A percentile compares a stretch with the other conserved stretches of the same genome.
These are phyloP conservation scores for Aspergillus mulundensis DNA, from an alignment of 495 filamentous ascomycete species.

Conservation along the genomic window DNA sequence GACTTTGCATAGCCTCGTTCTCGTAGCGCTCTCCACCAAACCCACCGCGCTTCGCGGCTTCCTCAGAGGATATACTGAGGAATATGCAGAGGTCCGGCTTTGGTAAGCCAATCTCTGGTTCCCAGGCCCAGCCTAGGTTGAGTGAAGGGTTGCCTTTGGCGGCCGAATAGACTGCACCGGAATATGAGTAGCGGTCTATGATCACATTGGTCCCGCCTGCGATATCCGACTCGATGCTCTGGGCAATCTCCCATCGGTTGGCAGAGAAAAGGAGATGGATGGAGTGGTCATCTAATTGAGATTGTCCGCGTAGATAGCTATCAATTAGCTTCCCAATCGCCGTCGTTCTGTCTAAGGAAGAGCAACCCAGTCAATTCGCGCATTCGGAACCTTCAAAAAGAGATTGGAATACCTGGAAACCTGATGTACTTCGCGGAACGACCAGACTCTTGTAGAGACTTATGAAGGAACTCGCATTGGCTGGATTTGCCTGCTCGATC, in stretches of 20 bases:
- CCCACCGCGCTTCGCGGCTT: slow-evolving; percentile 71
- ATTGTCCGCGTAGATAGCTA: slow-evolving; percentile 70
- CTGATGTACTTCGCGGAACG: slow-evolving; percentile 67
- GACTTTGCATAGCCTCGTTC: slow-evolving; percentile 73
- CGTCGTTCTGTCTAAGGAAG: slow-evolving; percentile 71
- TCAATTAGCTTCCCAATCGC: slow-evolving; percentile 89
- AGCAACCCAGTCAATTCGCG: background rate
- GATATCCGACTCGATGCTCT: slow-evolving; percentile 59
- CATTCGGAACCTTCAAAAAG: background rate
- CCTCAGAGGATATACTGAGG: slow-evolving; percentile 69
- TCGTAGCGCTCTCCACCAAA: slow-evolving; percentile 91
- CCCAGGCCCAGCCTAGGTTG: slow-evolving; percentile 69
- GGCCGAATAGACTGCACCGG: slow-evolving; percentile 90
- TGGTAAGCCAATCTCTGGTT: slow-evolving; percentile 83
- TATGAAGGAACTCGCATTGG: slow-evolving; percentile 72
- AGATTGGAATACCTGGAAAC: slow-evolving; percentile 69
- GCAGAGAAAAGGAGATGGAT: slow-evolving; percentile 96
- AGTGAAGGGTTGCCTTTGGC: slow-evolving; percentile 74
- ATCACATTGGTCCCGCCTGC: slow-evolving; percentile 67
- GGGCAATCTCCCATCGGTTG: slow-evolving; percentile 88
- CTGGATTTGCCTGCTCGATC: slow-evolving; percentile 96
- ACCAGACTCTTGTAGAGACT: slow-evolving; percentile 57
- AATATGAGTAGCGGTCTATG: slow-evolving; percentile 91
- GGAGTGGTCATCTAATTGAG: slow-evolving; percentile 80
- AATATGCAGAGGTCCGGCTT: slow-evolving; percentile 86